These are phyloP conservation scores for Nymphaea thermarum DNA, from an alignment of 164 flowering plant genomes.

Conservation along the genomic window DNA sequence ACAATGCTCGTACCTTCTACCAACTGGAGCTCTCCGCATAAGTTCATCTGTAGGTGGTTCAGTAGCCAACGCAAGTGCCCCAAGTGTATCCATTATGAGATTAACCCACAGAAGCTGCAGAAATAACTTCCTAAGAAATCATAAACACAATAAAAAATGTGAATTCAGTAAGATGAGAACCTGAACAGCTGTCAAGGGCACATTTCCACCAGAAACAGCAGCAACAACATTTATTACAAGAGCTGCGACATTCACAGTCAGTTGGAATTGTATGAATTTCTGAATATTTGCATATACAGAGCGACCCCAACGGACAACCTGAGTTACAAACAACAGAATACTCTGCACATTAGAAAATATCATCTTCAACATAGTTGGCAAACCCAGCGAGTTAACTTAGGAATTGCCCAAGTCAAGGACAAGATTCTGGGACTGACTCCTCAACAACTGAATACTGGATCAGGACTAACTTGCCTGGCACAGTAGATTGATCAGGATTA, in stretches of 20 bases:
- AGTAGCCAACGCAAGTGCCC: conserved; percentile 95
- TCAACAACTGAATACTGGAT: too few relatives aligned
- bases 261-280: conserved; percentile 94
- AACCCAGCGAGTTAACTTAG: too few relatives aligned
- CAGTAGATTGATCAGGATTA: too few relatives aligned
- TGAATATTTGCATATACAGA: conserved; percentile 96
- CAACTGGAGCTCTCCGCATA: conserved; percentile 80
- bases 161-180: conserved; percentile 15
- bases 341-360: too few relatives aligned
- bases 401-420: too few relatives aligned
- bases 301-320: conserved; percentile 98
- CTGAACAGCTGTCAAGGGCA: conserved; percentile 91
- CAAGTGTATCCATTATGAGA: conserved; percentile 96
- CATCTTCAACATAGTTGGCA: too few relatives aligned
- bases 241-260: conserved; percentile 93
- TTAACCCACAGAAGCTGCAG: conserved; percentile 65
- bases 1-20: conserved; percentile 47
- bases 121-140: not conserved
- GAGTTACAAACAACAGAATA: not conserved
- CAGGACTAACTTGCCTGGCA: too few relatives aligned
- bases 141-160: not conserved
- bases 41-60: conserved; percentile 96
- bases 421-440: too few relatives aligned
- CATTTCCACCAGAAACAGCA: conserved; percentile 73
- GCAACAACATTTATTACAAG: conserved; percentile 84